Percentiles rank a stretch among this genome's conserved stretches.
These are phyloP conservation scores for Pyricularia sp. DNA, from an alignment of 2,329 filamentous ascomycete genomes.

Conservation along the genomic window DNA sequence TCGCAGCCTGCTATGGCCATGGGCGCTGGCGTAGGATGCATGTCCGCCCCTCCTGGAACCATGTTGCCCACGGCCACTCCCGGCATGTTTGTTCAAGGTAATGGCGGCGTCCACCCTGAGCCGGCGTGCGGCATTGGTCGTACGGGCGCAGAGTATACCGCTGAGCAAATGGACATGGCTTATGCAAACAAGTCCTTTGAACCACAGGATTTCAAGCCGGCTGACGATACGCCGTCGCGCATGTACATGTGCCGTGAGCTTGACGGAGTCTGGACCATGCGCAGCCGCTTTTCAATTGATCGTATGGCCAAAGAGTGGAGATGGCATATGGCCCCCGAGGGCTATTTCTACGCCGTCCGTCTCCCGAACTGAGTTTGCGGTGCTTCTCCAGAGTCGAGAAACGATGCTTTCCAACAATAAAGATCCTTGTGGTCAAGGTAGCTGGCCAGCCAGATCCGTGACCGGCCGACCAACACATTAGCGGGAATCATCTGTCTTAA, in stretches of 20 bases:
- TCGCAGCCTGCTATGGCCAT: slow-evolving; percentile 5
- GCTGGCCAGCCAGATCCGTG: background rate
- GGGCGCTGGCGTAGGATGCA: background rate
- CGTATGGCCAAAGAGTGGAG: slow-evolving; percentile 35
- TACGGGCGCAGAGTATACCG: slow-evolving; percentile 32
- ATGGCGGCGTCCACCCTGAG: slow-evolving; percentile 26
- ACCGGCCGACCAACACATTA: background rate
- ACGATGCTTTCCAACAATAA: background rate
- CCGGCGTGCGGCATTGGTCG: slow-evolving; percentile 36
- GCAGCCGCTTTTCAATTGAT: slow-evolving; percentile 47
- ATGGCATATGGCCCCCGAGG: slow-evolving; percentile 45
- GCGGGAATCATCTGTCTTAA: background rate
- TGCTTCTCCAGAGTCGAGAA: background rate
- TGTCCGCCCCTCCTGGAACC: slow-evolving; percentile 6
- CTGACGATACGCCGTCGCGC: slow-evolving; percentile 44
- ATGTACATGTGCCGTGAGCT: slow-evolving; percentile 50
- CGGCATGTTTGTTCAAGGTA: slow-evolving; percentile 26
- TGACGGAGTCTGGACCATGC: slow-evolving; percentile 46
- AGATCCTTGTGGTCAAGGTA: background rate
- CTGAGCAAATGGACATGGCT: slow-evolving; percentile 36
- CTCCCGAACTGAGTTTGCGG: slow-evolving; percentile 23
- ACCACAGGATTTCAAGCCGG: slow-evolving; percentile 50
- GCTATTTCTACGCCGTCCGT: slow-evolving; percentile 48
- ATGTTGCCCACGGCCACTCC: slow-evolving; percentile 7
- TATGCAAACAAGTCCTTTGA: slow-evolving; percentile 36